These are phyloP conservation scores for Chalciporus sphaerocephalus DNA, from an alignment of 768 basidiomycete species.

Conservation along the genomic window DNA sequence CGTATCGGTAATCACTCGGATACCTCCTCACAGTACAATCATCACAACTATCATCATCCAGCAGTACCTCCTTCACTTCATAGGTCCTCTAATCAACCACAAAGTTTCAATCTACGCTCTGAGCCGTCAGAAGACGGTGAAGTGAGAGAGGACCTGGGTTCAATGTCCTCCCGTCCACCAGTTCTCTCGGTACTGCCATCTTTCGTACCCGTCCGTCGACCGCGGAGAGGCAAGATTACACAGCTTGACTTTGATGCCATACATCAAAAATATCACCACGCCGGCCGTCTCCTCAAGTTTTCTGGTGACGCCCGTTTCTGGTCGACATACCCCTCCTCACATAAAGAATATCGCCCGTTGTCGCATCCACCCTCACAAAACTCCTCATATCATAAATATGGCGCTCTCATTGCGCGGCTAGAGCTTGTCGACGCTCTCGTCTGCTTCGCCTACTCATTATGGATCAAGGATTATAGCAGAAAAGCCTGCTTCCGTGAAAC, in stretches of 20 bases:
- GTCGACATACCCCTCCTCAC: conserved; percentile 63
- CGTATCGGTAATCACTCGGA: conserved; percentile 26
- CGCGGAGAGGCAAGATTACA: conserved; percentile 54
- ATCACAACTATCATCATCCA: conserved; percentile 28
- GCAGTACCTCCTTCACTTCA: conserved; percentile 16
- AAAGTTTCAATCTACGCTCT: conserved; percentile 30
- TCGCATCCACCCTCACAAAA: conserved; percentile 58
- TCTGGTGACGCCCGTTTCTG: conserved; percentile 77
- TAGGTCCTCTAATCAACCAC: conserved; percentile 21
- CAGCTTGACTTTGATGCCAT: conserved; percentile 51
- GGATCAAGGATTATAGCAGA: conserved; percentile 66
- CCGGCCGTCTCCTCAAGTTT: conserved; percentile 76
- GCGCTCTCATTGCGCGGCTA: conserved; percentile 69
- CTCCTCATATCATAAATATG: conserved; percentile 71
- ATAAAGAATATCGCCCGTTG: conserved; percentile 62
- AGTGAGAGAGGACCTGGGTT: conserved; percentile 37
- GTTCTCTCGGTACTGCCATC: conserved; percentile 32
- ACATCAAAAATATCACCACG: conserved; percentile 64
- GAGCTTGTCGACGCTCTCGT: conserved; percentile 80
- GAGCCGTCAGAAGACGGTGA: conserved; percentile 47
- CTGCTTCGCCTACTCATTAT: conserved; percentile 79
- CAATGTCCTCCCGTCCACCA: conserved; percentile 20
- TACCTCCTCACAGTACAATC: conserved; percentile 25
- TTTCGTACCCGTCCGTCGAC: conserved; percentile 58
- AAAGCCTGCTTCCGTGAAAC: conserved; percentile 54